Conservation (phyloP, 495 filamentous ascomycete species). For the Trichoderma orchidacearum region DNA sequence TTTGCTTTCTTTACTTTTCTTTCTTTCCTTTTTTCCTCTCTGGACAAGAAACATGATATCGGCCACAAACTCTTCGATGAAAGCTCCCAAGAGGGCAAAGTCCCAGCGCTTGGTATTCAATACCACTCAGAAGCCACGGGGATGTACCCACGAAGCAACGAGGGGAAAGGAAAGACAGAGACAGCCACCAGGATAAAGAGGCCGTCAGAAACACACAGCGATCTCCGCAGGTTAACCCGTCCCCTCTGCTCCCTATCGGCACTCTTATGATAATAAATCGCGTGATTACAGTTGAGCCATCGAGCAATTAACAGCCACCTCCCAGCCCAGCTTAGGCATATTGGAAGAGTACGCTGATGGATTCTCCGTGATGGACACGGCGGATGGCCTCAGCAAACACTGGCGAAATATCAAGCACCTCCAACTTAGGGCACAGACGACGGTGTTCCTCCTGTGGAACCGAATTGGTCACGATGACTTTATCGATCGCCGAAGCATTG, state of each 20-base stretch:
- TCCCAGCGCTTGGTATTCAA: no score
- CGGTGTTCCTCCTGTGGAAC: slow-evolving; percentile 77
- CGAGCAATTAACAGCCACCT: neutral
- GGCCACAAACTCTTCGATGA: no score
- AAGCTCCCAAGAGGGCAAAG: no score
- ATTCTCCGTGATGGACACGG: slow-evolving; percentile 93
- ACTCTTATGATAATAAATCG: neutral
- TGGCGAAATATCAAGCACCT: slow-evolving; percentile 80
- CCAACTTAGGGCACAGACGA: slow-evolving; percentile 62
- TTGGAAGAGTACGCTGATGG: slow-evolving; percentile 93
- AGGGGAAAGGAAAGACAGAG: neutral
- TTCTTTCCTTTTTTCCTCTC: no score
- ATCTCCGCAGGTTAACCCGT: neutral
- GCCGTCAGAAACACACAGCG: neutral
- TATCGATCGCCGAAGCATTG: slow-evolving; percentile 79
- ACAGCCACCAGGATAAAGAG: neutral
- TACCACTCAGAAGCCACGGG: neutral
- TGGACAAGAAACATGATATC: no score
- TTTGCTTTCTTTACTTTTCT: no score
- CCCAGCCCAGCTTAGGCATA: slow-evolving; percentile 46
- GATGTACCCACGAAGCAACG: neutral
- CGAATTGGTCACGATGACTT: slow-evolving; percentile 86
- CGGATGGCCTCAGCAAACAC: slow-evolving; percentile 97
- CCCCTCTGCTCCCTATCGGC: neutral
- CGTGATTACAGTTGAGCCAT: neutral